These are phyloP conservation scores for Thalia dealbata DNA, from an alignment of 176 grass and related monocot genomes.

Conservation along the genomic window DNA sequence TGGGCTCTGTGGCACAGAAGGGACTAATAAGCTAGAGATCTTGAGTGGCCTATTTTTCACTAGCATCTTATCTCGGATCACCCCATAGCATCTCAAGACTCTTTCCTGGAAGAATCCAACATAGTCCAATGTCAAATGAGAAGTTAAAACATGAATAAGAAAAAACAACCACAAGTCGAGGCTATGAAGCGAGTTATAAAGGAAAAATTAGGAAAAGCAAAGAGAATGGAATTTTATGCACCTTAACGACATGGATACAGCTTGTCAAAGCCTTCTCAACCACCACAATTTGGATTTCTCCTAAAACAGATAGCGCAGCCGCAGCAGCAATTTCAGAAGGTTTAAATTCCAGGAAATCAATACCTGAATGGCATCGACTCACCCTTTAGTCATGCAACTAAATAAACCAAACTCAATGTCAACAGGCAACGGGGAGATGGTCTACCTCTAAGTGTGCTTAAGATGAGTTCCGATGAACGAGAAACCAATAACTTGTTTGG, in stretches of 20 bases:
- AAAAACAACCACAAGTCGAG: background rate
- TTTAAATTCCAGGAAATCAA: conserved; percentile 71
- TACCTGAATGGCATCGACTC: conserved; percentile 31
- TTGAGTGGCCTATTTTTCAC: conserved; percentile 39
- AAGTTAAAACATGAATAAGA: background rate
- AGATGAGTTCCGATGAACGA: conserved; percentile 52
- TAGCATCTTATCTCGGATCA: conserved; percentile 62
- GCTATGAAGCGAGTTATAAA: background rate
- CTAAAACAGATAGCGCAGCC: conserved; percentile 40
- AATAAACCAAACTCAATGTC: background rate
- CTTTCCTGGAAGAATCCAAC: conserved; percentile 36
- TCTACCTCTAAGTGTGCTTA: conserved; percentile 63
- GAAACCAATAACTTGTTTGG: conserved; percentile 46
- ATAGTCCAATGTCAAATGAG: background rate
- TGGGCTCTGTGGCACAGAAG: conserved; percentile 64
- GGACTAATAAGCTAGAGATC: conserved; percentile 31
- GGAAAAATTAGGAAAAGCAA: background rate
- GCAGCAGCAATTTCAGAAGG: conserved; percentile 83
- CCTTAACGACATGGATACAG: conserved; percentile 63
- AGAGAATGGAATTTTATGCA: conserved; percentile 22
- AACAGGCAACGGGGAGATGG: background rate
- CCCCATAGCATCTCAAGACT: conserved; percentile 57
- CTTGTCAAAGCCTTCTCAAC: conserved; percentile 41
- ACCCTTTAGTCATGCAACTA: conserved; percentile 13
- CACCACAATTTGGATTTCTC: conserved; percentile 45